A percentile compares a stretch with the other conserved stretches of the same genome.
Conservation (phyloP, 2,329 filamentous ascomycete species). For the Colletotrichum lini region DNA sequence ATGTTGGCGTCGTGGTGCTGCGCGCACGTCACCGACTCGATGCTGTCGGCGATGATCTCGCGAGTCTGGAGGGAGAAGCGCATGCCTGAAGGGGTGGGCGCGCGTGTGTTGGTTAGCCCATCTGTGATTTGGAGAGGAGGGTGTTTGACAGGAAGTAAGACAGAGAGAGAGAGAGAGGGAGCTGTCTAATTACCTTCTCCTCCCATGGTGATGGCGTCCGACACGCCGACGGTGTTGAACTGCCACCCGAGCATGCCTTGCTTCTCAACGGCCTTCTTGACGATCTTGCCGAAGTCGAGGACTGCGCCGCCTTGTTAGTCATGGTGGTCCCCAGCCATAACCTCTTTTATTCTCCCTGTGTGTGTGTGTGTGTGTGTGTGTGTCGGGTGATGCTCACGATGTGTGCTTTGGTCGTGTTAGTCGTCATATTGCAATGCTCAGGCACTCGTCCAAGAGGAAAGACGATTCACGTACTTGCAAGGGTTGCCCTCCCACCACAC, state of each 20-base stretch:
- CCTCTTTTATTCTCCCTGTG: not conserved
- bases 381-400: conserved; percentile 51
- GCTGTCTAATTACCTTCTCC: conserved; percentile 76
- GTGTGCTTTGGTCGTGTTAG: conserved; percentile 51
- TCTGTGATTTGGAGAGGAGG: not conserved
- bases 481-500: conserved; percentile 99
- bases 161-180: too few species aligned
- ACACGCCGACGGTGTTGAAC: conserved; percentile 91
- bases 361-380: too few species aligned
- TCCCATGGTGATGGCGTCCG: conserved; percentile 96
- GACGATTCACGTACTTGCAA: conserved; percentile 79
- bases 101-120: conserved; percentile 6
- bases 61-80: conserved; percentile 91
- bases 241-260: conserved; percentile 95
- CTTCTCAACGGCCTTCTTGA: conserved; percentile 85
- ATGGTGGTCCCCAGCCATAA: not conserved
- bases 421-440: not conserved
- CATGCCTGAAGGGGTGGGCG: conserved; percentile 75
- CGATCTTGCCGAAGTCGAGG: conserved; percentile 87
- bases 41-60: conserved; percentile 94
- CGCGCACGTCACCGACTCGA: conserved; percentile 92
- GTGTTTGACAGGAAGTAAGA: not conserved
- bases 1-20: conserved; percentile 96
- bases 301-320: conserved; percentile 62
- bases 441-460: not conserved